phyloP scores from a whole-genome alignment of 148 eudicot species.

The Arbutus unedo region DNA sequence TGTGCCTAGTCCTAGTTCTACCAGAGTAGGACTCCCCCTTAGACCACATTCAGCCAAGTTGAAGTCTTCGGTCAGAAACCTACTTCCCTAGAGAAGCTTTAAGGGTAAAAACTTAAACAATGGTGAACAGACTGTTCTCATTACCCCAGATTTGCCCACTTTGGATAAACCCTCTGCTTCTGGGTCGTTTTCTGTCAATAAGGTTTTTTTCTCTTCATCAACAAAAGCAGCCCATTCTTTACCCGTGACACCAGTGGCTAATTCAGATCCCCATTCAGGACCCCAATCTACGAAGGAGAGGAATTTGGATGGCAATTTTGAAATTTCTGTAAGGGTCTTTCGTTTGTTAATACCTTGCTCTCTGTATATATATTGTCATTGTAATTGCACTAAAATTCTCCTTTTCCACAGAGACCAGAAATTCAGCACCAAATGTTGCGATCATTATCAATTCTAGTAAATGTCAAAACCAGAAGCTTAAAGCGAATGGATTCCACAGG shows the following conservation, averaged over 20 bases:
- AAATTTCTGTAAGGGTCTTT: constrained; percentile 26
- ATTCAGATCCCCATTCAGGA: too few relatives aligned
- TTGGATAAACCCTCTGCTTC: constrained; percentile 47
- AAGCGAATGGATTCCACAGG: constrained; percentile 35
- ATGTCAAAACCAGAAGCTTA: constrained; percentile 41
- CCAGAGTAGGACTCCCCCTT: constrained; percentile 41
- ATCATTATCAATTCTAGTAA: constrained; percentile 44
- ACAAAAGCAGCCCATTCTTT: constrained; percentile 39
- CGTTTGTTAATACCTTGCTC: background rate
- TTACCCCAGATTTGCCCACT: constrained; percentile 31
- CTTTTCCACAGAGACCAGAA: constrained; percentile 23
- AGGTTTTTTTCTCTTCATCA: constrained; percentile 28
- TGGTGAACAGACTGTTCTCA: constrained; percentile 39
- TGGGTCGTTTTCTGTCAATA: constrained; percentile 43
- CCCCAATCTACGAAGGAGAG: constrained; percentile 18
- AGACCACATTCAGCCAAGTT: constrained; percentile 39
- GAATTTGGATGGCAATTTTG: constrained; percentile 20
- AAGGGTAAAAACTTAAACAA: constrained; percentile 28
- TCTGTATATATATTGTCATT: background rate
- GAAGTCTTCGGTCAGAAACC: constrained; percentile 32
- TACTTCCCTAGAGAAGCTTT: constrained; percentile 37
- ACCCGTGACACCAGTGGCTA: constrained; percentile 43
- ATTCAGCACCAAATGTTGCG: constrained; percentile 34
- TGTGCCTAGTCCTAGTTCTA: constrained; percentile 34
- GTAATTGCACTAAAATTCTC: background rate